A percentile compares a stretch with the other conserved stretches of the same genome.
Evolutionary conservation across 2,329 filamentous ascomycete species (phyloP).

Genomic region (Colletotrichum euphorbiae): DNA sequence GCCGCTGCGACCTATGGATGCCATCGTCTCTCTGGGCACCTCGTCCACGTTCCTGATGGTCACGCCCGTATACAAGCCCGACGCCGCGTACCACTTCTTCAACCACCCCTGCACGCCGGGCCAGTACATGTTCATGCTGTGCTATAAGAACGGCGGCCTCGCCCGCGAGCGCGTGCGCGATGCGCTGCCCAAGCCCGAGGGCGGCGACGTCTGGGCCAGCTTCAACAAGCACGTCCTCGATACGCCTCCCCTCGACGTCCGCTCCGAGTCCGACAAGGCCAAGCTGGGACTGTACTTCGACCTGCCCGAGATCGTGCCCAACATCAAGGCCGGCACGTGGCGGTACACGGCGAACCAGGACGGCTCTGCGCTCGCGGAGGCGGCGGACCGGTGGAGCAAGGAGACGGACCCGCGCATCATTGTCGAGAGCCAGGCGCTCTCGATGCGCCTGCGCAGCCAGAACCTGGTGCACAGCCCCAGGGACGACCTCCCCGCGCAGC

Average conservation of each 20-base stretch:
- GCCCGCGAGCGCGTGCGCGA: conserved; percentile 92
- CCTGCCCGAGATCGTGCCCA: conserved; percentile 94
- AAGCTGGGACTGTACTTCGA: conserved; percentile 96
- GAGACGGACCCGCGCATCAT: conserved; percentile 85
- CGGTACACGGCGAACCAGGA: conserved; percentile 73
- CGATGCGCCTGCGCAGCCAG: conserved; percentile 85
- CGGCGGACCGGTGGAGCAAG: conserved; percentile 59
- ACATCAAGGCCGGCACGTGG: conserved; percentile 87
- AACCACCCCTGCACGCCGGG: conserved; percentile 93
- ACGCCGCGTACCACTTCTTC: conserved; percentile 96
- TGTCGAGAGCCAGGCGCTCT: conserved; percentile 94
- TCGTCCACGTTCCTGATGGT: conserved; percentile 98
- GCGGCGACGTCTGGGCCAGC: conserved; percentile 74
- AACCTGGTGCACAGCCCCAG: conserved; percentile 73
- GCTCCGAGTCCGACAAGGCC: conserved; percentile 66
- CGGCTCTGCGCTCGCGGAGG: conserved; percentile 59
- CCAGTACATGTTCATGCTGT: conserved; percentile 99
- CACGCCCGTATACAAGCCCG: conserved; percentile 89
- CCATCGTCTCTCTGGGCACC: conserved; percentile 94
- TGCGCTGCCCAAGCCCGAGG: conserved; percentile 70
- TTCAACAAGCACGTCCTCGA: conserved; percentile 82
- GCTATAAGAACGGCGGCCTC: conserved; percentile 97
- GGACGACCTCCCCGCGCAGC: conserved; percentile 78
- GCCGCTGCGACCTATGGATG: conserved; percentile 87
- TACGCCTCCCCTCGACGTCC: conserved; percentile 76